phyloP scores from a whole-genome alignment of 2,329 filamentous ascomycete genomes.

The Colletotrichum endophyticum region DNA sequence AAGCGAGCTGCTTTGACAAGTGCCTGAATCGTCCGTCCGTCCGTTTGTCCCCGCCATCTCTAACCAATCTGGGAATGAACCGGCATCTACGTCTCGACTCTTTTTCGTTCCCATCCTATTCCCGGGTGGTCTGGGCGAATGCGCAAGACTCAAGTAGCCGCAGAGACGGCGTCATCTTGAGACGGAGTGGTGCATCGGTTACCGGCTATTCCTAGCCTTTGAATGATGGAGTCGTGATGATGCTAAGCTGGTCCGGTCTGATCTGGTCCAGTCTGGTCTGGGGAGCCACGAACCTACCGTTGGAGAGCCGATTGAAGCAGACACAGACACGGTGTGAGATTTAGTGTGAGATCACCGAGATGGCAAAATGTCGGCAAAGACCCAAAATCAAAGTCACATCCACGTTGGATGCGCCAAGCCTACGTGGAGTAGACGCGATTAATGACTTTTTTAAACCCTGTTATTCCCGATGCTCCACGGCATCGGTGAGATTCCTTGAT shows the following conservation, averaged over 20 bases:
- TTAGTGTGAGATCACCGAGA: not conserved
- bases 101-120: not conserved
- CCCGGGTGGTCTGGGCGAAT: not conserved
- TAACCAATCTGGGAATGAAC: not conserved
- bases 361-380: not conserved
- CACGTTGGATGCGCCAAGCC: not conserved
- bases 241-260: not conserved
- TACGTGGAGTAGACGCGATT: not conserved
- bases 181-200: not conserved
- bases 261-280: not conserved
- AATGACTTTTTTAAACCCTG: not conserved
- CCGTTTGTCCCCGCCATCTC: not conserved
- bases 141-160: not conserved
- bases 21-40: not conserved
- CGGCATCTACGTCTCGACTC: not conserved
- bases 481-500: not conserved
- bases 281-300: not conserved
- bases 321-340: not conserved
- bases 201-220: not conserved
- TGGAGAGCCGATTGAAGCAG: not conserved
- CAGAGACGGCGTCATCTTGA: not conserved
- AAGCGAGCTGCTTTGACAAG: not conserved
- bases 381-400: not conserved
- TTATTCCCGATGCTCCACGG: not conserved
- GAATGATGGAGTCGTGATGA: not conserved